A percentile compares a stretch with the other conserved stretches of the same genome.
phyloP scores from a whole-genome alignment of 148 eudicot species.

The Rhododendron vialii region DNA sequence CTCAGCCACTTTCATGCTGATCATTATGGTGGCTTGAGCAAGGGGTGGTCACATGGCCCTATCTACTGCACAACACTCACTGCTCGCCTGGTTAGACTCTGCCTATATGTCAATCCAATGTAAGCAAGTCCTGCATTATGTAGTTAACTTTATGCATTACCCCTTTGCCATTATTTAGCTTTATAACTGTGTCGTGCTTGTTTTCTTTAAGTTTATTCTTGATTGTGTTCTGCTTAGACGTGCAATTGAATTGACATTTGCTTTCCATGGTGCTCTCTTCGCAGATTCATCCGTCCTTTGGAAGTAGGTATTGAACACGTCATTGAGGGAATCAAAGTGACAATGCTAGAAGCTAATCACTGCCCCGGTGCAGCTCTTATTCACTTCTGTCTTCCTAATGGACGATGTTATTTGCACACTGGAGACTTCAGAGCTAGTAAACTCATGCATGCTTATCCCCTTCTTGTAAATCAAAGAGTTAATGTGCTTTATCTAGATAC shows the following conservation, averaged over 20 bases:
- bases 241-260: background rate
- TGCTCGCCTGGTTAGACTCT: constrained; percentile 48
- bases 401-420: constrained; percentile 48
- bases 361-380: constrained; percentile 76
- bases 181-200: background rate
- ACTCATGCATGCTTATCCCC: constrained; percentile 50
- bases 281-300: constrained; percentile 40
- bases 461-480: constrained; percentile 35
- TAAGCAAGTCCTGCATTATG: constrained; percentile 18
- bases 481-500: constrained; percentile 62
- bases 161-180: background rate
- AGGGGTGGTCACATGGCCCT: constrained; percentile 60
- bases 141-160: background rate
- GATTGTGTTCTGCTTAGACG: background rate
- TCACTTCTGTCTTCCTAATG: constrained; percentile 45
- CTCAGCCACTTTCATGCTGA: constrained; percentile 67
- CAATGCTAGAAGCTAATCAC: constrained; percentile 67
- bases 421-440: constrained; percentile 71
- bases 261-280: constrained; percentile 3
- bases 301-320: constrained; percentile 47
- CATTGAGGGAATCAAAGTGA: constrained; percentile 49
- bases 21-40: constrained; percentile 67
- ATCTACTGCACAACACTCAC: constrained; percentile 63
- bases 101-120: constrained; percentile 52
- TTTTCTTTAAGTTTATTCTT: background rate